Conservation (phyloP, 495 filamentous ascomycete genomes). For the Acidomyces sp. region DNA sequence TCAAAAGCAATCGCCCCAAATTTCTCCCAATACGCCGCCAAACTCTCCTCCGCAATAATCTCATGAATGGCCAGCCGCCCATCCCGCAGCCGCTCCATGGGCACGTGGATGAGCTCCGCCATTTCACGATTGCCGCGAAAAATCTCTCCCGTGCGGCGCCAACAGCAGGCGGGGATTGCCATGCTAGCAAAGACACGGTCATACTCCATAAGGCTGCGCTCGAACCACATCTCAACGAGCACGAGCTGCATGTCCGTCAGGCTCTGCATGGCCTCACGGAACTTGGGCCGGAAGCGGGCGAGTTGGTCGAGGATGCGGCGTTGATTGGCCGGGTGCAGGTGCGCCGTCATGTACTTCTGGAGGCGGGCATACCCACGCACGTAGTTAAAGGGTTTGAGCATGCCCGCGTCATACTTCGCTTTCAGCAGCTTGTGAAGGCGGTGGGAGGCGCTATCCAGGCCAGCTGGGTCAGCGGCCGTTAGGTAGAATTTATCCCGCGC, state of each 20-base stretch:
- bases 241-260: constrained; percentile 87
- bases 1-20: constrained; percentile 98
- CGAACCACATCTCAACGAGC: constrained; percentile 97
- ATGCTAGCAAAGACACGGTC: constrained; percentile 98
- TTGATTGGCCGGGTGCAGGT: constrained; percentile 65
- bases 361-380: constrained; percentile 87
- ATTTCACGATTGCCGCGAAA: constrained; percentile 98
- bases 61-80: constrained; percentile 93
- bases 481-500: constrained; percentile 86
- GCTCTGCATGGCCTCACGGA: constrained; percentile 83
- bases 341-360: constrained; percentile 75
- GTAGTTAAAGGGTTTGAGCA: constrained; percentile 95
- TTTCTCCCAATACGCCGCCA: constrained; percentile 98
- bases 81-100: constrained; percentile 79
- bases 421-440: constrained; percentile 89
- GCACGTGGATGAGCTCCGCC: constrained; percentile 90
- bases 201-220: constrained; percentile 86
- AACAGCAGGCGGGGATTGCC: constrained; percentile 96
- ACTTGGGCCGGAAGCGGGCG: constrained; percentile 85
- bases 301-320: constrained; percentile 82
- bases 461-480: constrained; percentile 86
- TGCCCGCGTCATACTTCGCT: constrained; percentile 88
- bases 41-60: constrained; percentile 82
- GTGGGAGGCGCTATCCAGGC: constrained; percentile 81
- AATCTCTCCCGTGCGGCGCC: constrained; percentile 93